Evolutionary conservation across 345 rosid species (phyloP).

Genomic region (Brassica juncea): DNA sequence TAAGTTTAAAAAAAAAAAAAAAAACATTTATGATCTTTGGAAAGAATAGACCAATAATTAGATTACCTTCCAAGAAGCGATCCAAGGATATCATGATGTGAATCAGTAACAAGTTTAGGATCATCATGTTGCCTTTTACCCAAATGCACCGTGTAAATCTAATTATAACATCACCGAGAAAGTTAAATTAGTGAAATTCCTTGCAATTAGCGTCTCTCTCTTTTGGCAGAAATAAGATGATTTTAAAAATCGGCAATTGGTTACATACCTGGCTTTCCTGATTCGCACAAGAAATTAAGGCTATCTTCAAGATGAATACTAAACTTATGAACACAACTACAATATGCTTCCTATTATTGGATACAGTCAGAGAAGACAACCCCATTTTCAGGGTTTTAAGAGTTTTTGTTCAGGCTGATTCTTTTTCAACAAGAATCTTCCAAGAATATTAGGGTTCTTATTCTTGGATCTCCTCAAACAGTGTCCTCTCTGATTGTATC

Average conservation of each 20-base stretch:
- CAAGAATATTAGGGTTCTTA: slow-evolving; percentile 26
- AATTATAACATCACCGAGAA: neutral
- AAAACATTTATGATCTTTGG: neutral
- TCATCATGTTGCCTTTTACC: slow-evolving; percentile 56
- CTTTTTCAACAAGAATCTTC: slow-evolving; percentile 27
- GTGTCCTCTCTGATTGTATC: slow-evolving; percentile 31
- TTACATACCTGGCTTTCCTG: slow-evolving; percentile 22
- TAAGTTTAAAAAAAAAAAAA: too few species aligned
- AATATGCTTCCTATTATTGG: slow-evolving; percentile 25
- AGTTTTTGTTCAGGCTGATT: slow-evolving; percentile 32
- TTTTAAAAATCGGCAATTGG: neutral
- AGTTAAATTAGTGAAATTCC: neutral
- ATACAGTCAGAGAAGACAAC: slow-evolving; percentile 36
- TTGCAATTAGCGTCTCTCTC: neutral
- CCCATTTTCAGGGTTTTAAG: slow-evolving; percentile 12
- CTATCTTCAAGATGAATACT: slow-evolving; percentile 11
- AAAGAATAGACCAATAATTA: neutral
- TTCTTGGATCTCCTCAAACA: slow-evolving; percentile 33
- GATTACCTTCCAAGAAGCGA: slow-evolving; percentile 61
- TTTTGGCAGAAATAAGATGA: neutral
- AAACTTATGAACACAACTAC: slow-evolving; percentile 32
- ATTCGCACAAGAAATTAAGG: slow-evolving; percentile 19
- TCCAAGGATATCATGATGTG: slow-evolving; percentile 71
- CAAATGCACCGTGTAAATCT: slow-evolving; percentile 71
- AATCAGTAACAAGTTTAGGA: slow-evolving; percentile 46